These are phyloP conservation scores for Eurotiales sp. DNA, from an alignment of 2,329 filamentous ascomycete genomes.

Conservation along the genomic window DNA sequence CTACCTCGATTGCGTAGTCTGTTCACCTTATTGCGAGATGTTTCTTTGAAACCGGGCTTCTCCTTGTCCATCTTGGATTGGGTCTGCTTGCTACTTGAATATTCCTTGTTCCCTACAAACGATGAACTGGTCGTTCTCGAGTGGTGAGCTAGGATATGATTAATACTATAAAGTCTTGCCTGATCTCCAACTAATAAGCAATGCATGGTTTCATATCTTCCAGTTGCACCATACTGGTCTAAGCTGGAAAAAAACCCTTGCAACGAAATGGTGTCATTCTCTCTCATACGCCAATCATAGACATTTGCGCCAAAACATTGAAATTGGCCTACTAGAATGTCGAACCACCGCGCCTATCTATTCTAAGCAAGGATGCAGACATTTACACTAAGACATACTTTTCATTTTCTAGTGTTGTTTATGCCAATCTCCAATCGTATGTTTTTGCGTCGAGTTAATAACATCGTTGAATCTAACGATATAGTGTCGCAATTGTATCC, in stretches of 20 bases:
- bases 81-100: neutral
- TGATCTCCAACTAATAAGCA: neutral
- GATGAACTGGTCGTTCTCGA: neutral
- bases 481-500: neutral
- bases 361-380: neutral
- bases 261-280: neutral
- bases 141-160: neutral
- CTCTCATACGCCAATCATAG: neutral
- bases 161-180: neutral
- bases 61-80: neutral
- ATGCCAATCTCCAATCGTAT: neutral
- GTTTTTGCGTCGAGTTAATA: neutral
- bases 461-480: too few relatives aligned
- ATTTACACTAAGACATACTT: neutral
- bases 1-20: neutral
- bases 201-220: neutral
- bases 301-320: neutral
- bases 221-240: neutral
- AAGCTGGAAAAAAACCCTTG: neutral
- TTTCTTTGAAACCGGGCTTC: neutral
- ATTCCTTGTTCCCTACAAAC: neutral
- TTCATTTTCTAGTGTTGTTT: neutral
- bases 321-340: neutral
- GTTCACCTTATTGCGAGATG: neutral
- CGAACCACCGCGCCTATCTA: neutral